A percentile compares a stretch with the other conserved stretches of the same genome.
Evolutionary conservation across 768 basidiomycete genomes (phyloP).

Genomic region (Russula vinacea): DNA sequence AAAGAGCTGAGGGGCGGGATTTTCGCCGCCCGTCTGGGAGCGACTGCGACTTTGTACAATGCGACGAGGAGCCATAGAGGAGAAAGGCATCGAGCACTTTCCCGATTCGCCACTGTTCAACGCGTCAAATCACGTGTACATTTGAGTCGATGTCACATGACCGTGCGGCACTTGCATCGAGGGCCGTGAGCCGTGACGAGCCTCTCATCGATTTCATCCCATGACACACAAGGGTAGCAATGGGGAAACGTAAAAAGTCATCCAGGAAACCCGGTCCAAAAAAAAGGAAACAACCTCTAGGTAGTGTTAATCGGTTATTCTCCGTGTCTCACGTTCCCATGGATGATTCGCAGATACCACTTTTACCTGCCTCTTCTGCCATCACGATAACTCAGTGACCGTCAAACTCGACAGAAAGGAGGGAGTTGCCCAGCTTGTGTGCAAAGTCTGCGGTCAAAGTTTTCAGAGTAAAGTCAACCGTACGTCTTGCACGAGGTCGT

Average conservation of each 20-base stretch:
- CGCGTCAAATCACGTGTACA: slow-evolving; percentile 32
- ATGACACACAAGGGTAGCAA: slow-evolving; percentile 34
- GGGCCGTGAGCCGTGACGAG: not conserved
- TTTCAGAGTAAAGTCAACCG: slow-evolving; percentile 87
- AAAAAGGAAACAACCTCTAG: slow-evolving; percentile 67
- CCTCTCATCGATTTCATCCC: not conserved
- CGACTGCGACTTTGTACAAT: slow-evolving; percentile 50
- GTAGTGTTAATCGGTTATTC: slow-evolving; percentile 40
- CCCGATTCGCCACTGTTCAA: slow-evolving; percentile 8
- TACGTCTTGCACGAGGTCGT: slow-evolving; percentile 39
- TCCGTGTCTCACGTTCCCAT: slow-evolving; percentile 10
- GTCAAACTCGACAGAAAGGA: slow-evolving; percentile 85
- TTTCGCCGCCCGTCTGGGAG: slow-evolving; percentile 34
- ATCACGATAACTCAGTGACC: slow-evolving; percentile 86
- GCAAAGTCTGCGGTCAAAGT: slow-evolving; percentile 81
- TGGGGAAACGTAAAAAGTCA: slow-evolving; percentile 92
- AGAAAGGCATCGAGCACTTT: not conserved
- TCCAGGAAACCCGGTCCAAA: slow-evolving; percentile 73
- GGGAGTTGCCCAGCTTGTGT: slow-evolving; percentile 73
- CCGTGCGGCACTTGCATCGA: not conserved
- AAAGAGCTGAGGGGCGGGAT: slow-evolving; percentile 40
- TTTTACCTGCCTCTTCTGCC: slow-evolving; percentile 85
- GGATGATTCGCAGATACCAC: slow-evolving; percentile 55
- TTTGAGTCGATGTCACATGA: slow-evolving; percentile 8
- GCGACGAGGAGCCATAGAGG: slow-evolving; percentile 62